Conservation (phyloP, 1,284 basidiomycete species). For the Melampsora americana region DNA sequence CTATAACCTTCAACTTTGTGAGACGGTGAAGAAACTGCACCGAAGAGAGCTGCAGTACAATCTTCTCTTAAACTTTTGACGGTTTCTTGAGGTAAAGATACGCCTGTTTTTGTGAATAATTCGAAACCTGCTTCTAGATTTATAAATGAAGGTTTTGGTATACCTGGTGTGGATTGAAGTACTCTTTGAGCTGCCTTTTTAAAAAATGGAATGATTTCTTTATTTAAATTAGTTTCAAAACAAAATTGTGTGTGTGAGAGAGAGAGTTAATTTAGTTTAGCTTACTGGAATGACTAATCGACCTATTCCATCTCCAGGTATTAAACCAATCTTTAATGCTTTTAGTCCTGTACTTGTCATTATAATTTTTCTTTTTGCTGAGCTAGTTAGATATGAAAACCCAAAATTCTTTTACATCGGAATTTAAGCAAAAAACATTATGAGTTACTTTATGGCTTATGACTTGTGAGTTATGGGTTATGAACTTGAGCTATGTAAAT, state of each 20-base stretch:
- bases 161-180: slow-evolving; percentile 72
- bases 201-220: neutral
- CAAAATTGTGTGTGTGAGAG: slow-evolving; percentile 48
- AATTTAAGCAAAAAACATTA: too few relatives aligned
- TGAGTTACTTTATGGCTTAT: too few relatives aligned
- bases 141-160: slow-evolving; percentile 85
- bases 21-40: slow-evolving; percentile 92
- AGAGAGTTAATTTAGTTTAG: too few relatives aligned
- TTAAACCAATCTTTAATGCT: slow-evolving; percentile 68
- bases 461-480: too few relatives aligned
- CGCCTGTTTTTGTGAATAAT: slow-evolving; percentile 79
- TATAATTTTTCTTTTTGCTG: neutral
- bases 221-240: slow-evolving; percentile 46
- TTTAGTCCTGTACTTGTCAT: slow-evolving; percentile 1
- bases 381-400: too few relatives aligned
- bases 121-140: slow-evolving; percentile 91
- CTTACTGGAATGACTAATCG: slow-evolving; percentile 80
- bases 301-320: slow-evolving; percentile 96
- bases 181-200: slow-evolving; percentile 77
- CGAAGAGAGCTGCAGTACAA: slow-evolving; percentile 94
- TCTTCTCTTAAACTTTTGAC: slow-evolving; percentile 75
- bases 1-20: slow-evolving; percentile 94
- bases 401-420: too few relatives aligned
- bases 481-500: too few relatives aligned
- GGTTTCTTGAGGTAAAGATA: slow-evolving; percentile 85